These are phyloP conservation scores for Helicostylum pulchrum DNA, from an alignment of 192 early-diverging fungal species.

Conservation along the genomic window DNA sequence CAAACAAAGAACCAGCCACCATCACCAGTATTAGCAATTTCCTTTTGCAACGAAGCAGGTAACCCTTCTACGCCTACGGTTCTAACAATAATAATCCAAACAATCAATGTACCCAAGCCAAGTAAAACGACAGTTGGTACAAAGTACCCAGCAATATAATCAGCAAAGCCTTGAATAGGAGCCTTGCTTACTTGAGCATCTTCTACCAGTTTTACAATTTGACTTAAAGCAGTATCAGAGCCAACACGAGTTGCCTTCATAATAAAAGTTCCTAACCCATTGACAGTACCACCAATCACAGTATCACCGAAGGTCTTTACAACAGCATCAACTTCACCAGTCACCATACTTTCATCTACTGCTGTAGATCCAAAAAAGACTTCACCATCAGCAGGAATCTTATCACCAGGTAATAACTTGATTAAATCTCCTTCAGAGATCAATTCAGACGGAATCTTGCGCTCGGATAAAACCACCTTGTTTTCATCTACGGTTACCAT, in stretches of 20 bases:
- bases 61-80: slow-evolving; percentile 30
- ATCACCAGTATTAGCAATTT: slow-evolving; percentile 45
- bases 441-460: slow-evolving; percentile 78
- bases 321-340: slow-evolving; percentile 87
- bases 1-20: slow-evolving; percentile 74
- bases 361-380: slow-evolving; percentile 70
- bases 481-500: slow-evolving; percentile 39
- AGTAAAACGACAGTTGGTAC: slow-evolving; percentile 81
- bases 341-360: slow-evolving; percentile 96
- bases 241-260: slow-evolving; percentile 86
- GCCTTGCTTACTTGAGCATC: slow-evolving; percentile 93
- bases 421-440: slow-evolving; percentile 83
- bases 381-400: slow-evolving; percentile 86
- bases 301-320: slow-evolving; percentile 56
- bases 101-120: slow-evolving; percentile 66
- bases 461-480: slow-evolving; percentile 54
- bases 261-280: slow-evolving; percentile 81
- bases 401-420: slow-evolving; percentile 89
- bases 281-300: slow-evolving; percentile 95
- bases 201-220: slow-evolving; percentile 91
- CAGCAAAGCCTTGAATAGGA: slow-evolving; percentile 92
- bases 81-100: slow-evolving; percentile 60
- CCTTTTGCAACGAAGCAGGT: slow-evolving; percentile 33
- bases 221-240: slow-evolving; percentile 82
- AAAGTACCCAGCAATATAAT: slow-evolving; percentile 87